Evolutionary conservation across 2,329 filamentous ascomycete species (phyloP).

Genomic region (Aspergillus sp.): DNA sequence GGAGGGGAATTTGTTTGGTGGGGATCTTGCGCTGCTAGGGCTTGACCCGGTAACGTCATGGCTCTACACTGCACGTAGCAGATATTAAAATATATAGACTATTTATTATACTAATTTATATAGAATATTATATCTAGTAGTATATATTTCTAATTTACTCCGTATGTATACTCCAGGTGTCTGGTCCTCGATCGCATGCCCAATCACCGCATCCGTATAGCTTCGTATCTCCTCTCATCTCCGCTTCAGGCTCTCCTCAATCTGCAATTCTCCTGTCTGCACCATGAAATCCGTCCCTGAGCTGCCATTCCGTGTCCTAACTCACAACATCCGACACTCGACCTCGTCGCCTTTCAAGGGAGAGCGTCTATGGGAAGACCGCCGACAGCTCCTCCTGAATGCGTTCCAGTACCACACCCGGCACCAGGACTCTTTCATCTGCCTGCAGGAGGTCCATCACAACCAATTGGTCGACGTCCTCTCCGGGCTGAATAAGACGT

Average conservation of each 20-base stretch:
- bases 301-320: constrained; percentile 41
- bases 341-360: constrained; percentile 40
- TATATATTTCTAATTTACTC: not conserved
- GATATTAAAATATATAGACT: too few relatives aligned
- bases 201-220: not conserved
- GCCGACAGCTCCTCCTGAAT: constrained; percentile 37
- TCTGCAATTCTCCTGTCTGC: too few relatives aligned
- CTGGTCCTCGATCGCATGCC: too few relatives aligned
- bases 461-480: constrained; percentile 44
- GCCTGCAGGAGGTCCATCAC: constrained; percentile 49
- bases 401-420: constrained; percentile 40
- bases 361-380: constrained; percentile 43
- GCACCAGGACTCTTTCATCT: constrained; percentile 42
- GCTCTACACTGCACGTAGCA: not conserved
- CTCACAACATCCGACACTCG: constrained; percentile 51
- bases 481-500: constrained; percentile 33
- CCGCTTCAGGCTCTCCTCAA: not conserved
- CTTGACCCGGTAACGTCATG: not conserved
- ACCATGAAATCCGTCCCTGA: constrained; percentile 18
- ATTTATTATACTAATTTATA: too few relatives aligned
- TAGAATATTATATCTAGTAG: too few relatives aligned
- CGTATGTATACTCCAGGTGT: not conserved
- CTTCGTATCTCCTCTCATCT: constrained; percentile 1
- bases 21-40: constrained; percentile 1
- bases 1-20: not conserved